Conservation (phyloP, 495 filamentous ascomycete species). For the Daldinia concentrica region DNA sequence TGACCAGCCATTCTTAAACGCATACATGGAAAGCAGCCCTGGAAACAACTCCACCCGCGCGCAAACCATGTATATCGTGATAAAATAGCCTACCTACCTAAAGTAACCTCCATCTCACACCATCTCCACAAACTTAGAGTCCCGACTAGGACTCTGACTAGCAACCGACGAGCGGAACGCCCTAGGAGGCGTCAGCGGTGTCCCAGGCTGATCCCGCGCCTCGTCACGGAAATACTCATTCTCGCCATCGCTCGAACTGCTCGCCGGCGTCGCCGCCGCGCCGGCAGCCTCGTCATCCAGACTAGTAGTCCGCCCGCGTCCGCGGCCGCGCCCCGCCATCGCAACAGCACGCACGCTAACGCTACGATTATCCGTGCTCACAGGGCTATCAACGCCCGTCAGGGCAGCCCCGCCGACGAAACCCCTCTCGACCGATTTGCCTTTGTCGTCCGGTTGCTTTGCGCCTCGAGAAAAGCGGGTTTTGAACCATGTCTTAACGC, state of each 20-base stretch:
- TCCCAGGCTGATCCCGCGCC: conserved; percentile 40
- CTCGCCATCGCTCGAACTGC: conserved; percentile 33
- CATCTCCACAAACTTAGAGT: conserved; percentile 54
- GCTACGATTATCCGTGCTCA: conserved; percentile 47
- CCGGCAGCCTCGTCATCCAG: conserved; percentile 4
- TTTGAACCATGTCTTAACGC: conserved; percentile 71
- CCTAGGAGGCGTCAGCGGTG: conserved; percentile 27
- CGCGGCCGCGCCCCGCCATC: conserved; percentile 54
- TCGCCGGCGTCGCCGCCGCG: conserved; percentile 1
- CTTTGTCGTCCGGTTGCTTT: conserved; percentile 48
- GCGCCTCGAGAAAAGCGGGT: conserved; percentile 57
- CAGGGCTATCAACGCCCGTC: conserved; percentile 49
- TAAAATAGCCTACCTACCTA: neutral
- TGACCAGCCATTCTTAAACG: neutral
- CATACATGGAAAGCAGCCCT: neutral
- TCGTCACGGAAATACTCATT: conserved; percentile 20
- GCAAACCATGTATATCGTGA: neutral
- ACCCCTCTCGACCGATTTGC: conserved; percentile 45
- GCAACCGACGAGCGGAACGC: conserved; percentile 30
- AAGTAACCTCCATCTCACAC: conserved; percentile 2
- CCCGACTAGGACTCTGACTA: conserved; percentile 54
- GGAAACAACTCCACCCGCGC: neutral
- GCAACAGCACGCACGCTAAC: conserved; percentile 61
- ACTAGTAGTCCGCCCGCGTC: conserved; percentile 31
- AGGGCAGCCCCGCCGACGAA: conserved; percentile 62